Base-by-base conservation (phyloP, 2,329 filamentous ascomycete species). In the Fusarium agapanthi region DNA sequence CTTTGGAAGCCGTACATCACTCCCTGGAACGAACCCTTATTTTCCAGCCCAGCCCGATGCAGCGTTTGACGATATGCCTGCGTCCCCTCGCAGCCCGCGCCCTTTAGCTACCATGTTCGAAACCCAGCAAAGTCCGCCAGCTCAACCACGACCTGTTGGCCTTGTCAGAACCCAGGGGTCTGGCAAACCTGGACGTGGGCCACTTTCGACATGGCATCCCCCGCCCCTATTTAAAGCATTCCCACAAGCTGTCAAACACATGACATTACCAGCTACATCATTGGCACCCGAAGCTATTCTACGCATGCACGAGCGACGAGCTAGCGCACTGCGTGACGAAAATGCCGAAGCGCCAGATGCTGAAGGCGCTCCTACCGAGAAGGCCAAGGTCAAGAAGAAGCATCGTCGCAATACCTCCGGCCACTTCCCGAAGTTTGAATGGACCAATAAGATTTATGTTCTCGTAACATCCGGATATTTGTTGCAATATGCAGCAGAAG, bases 161-260 rank as follows among this genome's bases (percentile, higher is more conserved):
- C 53, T 50, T n/a, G 61, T 58, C 48, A 70, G 71, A 45, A 67
- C 64, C 12, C 57, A 70, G 44, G 62, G 71, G 22, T 73, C 73
- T 57, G 60, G 57, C 6, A 78, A 75, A 60, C 56, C 74, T 30
- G 34, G 67, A 8, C 77, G 80, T 61, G 81, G 81, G 34, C 77
- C 80, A 7, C 71, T 85, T 30, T 80, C 83, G 8, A 81, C 82
- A 18, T 93, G 91, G 91, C 88, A 89, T 62, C 88, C 91, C 22
- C 93, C 94, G 12, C 93, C 94, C 5, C 84, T 98, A 18, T 97
- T 95, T 80, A 93, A 97, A 80, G 94, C 93, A 18, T 97, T 95
- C 79, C 92, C 93, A 0, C 95, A 97, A 81, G 90, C 94, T 6
- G 88, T 94, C 73, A 95, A 93, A 77, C 89, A 96, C 80, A 90